These are phyloP conservation scores for Tricholoma bakamatsutake DNA, from an alignment of 768 basidiomycete genomes.

Conservation along the genomic window DNA sequence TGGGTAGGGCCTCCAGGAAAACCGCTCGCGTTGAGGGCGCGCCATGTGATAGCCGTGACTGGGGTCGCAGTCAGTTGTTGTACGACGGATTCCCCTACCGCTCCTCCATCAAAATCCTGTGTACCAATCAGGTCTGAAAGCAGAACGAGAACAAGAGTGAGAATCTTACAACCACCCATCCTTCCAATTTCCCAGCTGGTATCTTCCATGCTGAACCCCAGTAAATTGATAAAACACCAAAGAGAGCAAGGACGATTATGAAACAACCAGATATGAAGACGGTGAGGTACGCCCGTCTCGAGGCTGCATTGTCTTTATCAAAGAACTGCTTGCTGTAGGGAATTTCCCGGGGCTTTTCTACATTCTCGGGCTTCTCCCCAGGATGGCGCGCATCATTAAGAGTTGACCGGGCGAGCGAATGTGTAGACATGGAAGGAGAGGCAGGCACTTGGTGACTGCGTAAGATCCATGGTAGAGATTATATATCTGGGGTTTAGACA, in stretches of 20 bases:
- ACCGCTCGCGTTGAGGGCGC: slow-evolving; percentile 25
- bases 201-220: slow-evolving; percentile 20
- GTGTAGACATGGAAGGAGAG: not conserved
- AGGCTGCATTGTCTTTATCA: slow-evolving; percentile 1
- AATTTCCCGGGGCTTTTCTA: not conserved
- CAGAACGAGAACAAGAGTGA: not conserved
- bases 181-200: slow-evolving; percentile 13
- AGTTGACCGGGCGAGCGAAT: not conserved
- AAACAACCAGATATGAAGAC: slow-evolving; percentile 8
- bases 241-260: slow-evolving; percentile 12
- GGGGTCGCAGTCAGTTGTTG: slow-evolving; percentile 23
- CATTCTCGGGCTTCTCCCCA: not conserved
- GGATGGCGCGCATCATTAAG: not conserved
- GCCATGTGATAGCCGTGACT: slow-evolving; percentile 36
- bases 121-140: not conserved
- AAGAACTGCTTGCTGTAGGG: slow-evolving; percentile 4
- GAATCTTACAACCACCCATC: slow-evolving; percentile 17
- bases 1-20: slow-evolving; percentile 40
- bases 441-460: not conserved
- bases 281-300: slow-evolving; percentile 13
- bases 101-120: slow-evolving; percentile 53
- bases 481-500: too few relatives aligned
- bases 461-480: not conserved
- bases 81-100: slow-evolving; percentile 38
- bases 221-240: slow-evolving; percentile 17